phyloP scores from a whole-genome alignment of 2,329 filamentous ascomycete species.

The Akanthomyces muscarius region DNA sequence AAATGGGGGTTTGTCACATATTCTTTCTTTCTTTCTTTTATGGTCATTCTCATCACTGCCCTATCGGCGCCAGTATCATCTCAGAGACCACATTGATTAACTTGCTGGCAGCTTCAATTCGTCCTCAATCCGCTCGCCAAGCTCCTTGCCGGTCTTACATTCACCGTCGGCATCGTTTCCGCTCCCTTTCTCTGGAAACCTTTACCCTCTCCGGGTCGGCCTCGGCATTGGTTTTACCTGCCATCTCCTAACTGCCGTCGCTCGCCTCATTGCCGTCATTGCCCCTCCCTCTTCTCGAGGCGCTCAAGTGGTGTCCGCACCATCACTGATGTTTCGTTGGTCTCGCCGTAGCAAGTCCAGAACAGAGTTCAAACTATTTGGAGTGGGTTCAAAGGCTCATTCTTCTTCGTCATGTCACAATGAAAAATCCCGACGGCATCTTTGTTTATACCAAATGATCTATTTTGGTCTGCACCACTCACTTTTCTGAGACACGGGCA shows the following conservation, averaged over 20 bases:
- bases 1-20: too few relatives aligned
- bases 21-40: too few relatives aligned
- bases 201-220: constrained; percentile 25
- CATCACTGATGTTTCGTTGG: not conserved
- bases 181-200: too few relatives aligned
- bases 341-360: not conserved
- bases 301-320: not conserved
- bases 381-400: too few relatives aligned
- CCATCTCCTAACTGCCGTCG: constrained; percentile 26
- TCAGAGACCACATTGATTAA: too few relatives aligned
- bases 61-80: too few relatives aligned
- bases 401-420: too few relatives aligned
- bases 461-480: too few relatives aligned
- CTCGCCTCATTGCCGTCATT: constrained; percentile 22
- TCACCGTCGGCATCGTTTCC: too few relatives aligned
- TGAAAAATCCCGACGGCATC: not conserved
- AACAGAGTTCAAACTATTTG: too few relatives aligned
- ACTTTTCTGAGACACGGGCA: too few relatives aligned
- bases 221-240: constrained; percentile 25
- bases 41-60: too few relatives aligned
- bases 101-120: constrained; percentile 20
- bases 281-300: not conserved
- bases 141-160: constrained; percentile 23
- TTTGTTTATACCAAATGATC: not conserved
- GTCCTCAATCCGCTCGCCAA: constrained; percentile 27